Evolutionary conservation across 1,284 basidiomycete species (phyloP).

Genomic region (Cryptococcus sp.): DNA sequence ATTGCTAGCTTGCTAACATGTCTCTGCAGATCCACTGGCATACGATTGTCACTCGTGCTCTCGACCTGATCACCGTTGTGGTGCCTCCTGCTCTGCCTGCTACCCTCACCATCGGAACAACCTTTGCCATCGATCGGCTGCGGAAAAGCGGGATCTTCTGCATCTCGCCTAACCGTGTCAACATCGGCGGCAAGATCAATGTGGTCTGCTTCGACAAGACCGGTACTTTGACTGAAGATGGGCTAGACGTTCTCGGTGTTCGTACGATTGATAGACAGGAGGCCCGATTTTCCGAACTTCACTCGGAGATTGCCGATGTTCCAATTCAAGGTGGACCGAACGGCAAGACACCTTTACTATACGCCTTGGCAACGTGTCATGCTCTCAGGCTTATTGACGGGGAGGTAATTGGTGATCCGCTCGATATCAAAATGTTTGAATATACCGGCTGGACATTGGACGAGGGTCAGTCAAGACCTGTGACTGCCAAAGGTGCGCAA

Average conservation of each 20-base stretch:
- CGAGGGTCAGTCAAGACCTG: constrained; percentile 68
- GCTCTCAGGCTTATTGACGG: constrained; percentile 90
- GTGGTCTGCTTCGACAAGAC: constrained; percentile 99
- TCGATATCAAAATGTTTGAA: constrained; percentile 97
- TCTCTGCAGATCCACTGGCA: constrained; percentile 74
- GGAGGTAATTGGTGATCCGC: constrained; percentile 87
- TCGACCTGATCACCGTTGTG: constrained; percentile 97
- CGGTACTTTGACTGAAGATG: constrained; percentile 97
- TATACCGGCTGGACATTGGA: constrained; percentile 96
- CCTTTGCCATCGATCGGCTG: constrained; percentile 88
- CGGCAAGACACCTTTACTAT: constrained; percentile 76
- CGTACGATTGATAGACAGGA: constrained; percentile 72
- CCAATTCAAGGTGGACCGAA: constrained; percentile 64
- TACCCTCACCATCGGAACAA: constrained; percentile 95
- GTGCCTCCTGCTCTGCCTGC: constrained; percentile 97
- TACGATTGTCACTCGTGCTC: constrained; percentile 86
- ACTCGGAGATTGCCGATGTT: constrained; percentile 83
- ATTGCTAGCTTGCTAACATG: not conserved
- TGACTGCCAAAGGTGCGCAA: constrained; percentile 59
- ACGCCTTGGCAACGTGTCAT: constrained; percentile 96
- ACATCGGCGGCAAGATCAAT: constrained; percentile 95
- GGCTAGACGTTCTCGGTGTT: constrained; percentile 92
- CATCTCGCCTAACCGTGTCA: constrained; percentile 94
- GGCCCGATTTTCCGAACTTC: constrained; percentile 85
- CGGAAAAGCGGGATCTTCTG: constrained; percentile 91